Percentiles rank a stretch among this genome's conserved stretches.
Conservation (phyloP, 1,284 basidiomycete species). For the Irpex sp. region DNA sequence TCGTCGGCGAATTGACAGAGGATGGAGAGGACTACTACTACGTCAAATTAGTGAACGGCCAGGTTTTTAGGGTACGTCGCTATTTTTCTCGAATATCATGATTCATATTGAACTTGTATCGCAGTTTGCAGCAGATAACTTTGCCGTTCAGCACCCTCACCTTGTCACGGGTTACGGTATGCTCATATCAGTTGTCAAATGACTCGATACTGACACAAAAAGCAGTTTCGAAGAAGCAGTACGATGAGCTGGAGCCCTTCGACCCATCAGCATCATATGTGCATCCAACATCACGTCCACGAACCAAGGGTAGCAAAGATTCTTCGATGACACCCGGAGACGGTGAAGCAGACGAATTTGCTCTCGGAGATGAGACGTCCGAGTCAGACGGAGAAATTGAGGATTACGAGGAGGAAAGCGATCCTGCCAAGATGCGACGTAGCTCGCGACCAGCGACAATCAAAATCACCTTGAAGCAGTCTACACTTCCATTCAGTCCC, state of each 20-base stretch:
- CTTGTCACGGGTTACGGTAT: slow-evolving; percentile 58
- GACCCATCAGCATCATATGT: slow-evolving; percentile 58
- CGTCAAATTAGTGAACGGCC: slow-evolving; percentile 53
- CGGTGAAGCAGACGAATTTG: slow-evolving; percentile 7
- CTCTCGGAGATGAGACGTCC: slow-evolving; percentile 10
- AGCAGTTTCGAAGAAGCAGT: slow-evolving; percentile 40
- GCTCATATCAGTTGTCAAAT: slow-evolving; percentile 14
- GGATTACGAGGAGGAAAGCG: slow-evolving; percentile 16
- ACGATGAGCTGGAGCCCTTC: slow-evolving; percentile 44
- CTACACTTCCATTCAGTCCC: slow-evolving; percentile 55
- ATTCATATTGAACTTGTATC: slow-evolving; percentile 7
- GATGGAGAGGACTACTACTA: slow-evolving; percentile 48
- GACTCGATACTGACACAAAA: not conserved
- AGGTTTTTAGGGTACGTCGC: slow-evolving; percentile 52
- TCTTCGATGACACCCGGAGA: slow-evolving; percentile 10
- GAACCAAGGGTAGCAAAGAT: slow-evolving; percentile 1
- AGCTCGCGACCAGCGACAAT: slow-evolving; percentile 11
- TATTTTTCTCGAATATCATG: slow-evolving; percentile 19
- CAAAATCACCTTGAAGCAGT: slow-evolving; percentile 16
- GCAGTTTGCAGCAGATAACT: slow-evolving; percentile 20
- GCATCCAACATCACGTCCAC: slow-evolving; percentile 51
- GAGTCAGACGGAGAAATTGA: slow-evolving; percentile 18
- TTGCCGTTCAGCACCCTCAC: slow-evolving; percentile 37
- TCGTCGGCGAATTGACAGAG: slow-evolving; percentile 56
- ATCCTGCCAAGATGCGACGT: slow-evolving; percentile 10